Conservation (phyloP, 2,329 filamentous ascomycete genomes). For the Calonectria montana region DNA sequence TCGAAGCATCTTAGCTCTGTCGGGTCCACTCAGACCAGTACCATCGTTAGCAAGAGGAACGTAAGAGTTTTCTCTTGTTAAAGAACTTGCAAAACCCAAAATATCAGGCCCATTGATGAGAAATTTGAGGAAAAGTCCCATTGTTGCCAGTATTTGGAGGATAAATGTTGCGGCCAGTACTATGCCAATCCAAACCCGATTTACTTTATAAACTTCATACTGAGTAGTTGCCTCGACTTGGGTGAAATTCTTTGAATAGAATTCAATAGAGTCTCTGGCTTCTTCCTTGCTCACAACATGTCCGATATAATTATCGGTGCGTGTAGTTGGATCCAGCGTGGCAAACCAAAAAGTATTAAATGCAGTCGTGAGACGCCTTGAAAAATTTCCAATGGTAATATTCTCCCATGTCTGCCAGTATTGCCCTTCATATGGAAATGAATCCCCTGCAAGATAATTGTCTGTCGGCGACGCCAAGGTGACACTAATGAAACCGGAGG, state of each 20-base stretch:
- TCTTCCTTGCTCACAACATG: background rate
- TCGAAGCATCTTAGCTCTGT: constrained; percentile 1
- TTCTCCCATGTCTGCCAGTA: background rate
- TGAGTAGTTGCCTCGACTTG: background rate
- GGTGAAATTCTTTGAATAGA: background rate
- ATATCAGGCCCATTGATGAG: background rate
- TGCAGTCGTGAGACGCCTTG: background rate
- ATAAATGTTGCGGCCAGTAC: background rate
- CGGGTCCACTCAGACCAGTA: background rate
- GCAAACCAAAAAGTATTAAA: constrained; percentile 6
- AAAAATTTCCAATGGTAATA: background rate
- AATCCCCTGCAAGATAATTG: background rate
- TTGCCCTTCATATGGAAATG: background rate
- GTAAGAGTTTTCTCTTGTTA: constrained; percentile 3
- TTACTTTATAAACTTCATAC: background rate
- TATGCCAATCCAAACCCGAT: background rate
- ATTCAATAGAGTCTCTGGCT: too few relatives aligned
- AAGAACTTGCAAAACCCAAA: background rate
- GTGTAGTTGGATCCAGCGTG: background rate
- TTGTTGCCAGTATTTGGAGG: background rate
- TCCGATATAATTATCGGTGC: background rate
- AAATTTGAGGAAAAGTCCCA: background rate
- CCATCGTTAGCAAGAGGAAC: background rate
- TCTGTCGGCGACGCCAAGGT: background rate
- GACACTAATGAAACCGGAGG: background rate